These are phyloP conservation scores for Aspergillus panamensis DNA, from an alignment of 495 filamentous ascomycete genomes.

Conservation along the genomic window DNA sequence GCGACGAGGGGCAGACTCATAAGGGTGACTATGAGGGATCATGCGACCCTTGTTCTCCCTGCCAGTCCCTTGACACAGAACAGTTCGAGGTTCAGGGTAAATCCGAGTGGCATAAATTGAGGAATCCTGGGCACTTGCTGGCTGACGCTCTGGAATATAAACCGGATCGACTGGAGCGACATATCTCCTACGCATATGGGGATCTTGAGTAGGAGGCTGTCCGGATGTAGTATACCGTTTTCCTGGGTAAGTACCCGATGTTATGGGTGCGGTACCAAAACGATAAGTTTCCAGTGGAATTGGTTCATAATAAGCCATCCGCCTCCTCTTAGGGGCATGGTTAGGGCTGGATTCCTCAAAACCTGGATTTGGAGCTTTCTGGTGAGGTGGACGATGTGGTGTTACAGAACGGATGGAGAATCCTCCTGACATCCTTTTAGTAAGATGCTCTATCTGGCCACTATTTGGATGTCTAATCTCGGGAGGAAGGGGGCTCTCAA, in stretches of 20 bases:
- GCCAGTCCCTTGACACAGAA: conserved; percentile 19
- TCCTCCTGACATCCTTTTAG: conserved; percentile 32
- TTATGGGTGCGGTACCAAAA: conserved; percentile 12
- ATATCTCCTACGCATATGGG: conserved; percentile 27
- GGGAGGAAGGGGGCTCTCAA: conserved; percentile 31
- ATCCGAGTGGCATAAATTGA: conserved; percentile 12
- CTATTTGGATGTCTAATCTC: conserved; percentile 29
- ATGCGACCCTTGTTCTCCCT: conserved; percentile 19
- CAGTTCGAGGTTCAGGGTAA: conserved; percentile 18
- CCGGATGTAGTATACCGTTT: conserved; percentile 16
- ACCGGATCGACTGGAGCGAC: conserved; percentile 18
- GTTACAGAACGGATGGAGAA: conserved; percentile 37
- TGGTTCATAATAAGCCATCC: conserved; percentile 27
- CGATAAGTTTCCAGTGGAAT: conserved; percentile 5
- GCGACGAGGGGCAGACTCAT: conserved; percentile 5
- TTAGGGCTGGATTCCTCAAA: conserved; percentile 20
- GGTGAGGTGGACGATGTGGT: conserved; percentile 22
- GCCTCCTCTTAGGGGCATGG: conserved; percentile 34
- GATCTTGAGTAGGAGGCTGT: conserved; percentile 21
- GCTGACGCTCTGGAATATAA: conserved; percentile 17
- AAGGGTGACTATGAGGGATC: conserved; percentile 6
- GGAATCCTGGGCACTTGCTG: conserved; percentile 16
- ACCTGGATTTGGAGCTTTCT: conserved; percentile 17
- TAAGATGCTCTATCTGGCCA: conserved; percentile 30
- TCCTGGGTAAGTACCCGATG: conserved; percentile 19